Evolutionary conservation across 2,329 filamentous ascomycete genomes (phyloP), one percentile per base, ranked within the genome.

Genomic region (Pseudogymnoascus sp.): DNA sequence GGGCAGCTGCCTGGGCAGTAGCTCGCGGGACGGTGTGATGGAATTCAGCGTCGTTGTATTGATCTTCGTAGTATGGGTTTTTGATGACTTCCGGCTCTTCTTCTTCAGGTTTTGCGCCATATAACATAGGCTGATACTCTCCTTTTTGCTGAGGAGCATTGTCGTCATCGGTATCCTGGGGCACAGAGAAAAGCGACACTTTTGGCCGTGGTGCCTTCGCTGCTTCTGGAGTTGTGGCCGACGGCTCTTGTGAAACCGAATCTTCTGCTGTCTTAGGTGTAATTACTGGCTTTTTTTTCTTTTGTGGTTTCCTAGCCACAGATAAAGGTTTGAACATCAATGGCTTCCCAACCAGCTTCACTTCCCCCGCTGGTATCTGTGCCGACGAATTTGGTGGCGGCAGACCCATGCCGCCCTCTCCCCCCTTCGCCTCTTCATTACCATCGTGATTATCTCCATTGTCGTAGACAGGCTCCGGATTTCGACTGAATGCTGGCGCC

Each of bases 311-410:
- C 65, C 90, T 83, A 14, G 87, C 85, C 13, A 97, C 92, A 0
- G 93, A 96, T 38, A 97, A 79, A 3, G 93, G 93, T 72, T 87
- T 89, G 75, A 97, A 97, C 85, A 91, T 90, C 74, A 93, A 84
- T 11, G 91, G 85, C 69, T 93, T 95, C 33, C 59, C 59, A 1
- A 87, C 83, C 13, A 89, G 76, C 75, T 90, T 88, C 14, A 88
- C 82, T 64, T 88, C 84, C 1, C 83, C 79, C n/a, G 81, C 82
- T 26, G 81, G 75, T 70, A 85, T 70, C 81, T 33, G 79, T 76
- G 81, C 80, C 53, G 76, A 76, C 19, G 69, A 68, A 65, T 76
- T 78, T 8, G 80, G 77, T n/a, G 78, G 69, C 4, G 78, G 75
- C n/a, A 80, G 70, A 21, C 64, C 71, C 68, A 77, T 65, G 5